Evolutionary conservation across 345 rosid species (phyloP), one percentile per base, ranked within the genome.

Genomic region (Cardamine chenopodiifolia): DNA sequence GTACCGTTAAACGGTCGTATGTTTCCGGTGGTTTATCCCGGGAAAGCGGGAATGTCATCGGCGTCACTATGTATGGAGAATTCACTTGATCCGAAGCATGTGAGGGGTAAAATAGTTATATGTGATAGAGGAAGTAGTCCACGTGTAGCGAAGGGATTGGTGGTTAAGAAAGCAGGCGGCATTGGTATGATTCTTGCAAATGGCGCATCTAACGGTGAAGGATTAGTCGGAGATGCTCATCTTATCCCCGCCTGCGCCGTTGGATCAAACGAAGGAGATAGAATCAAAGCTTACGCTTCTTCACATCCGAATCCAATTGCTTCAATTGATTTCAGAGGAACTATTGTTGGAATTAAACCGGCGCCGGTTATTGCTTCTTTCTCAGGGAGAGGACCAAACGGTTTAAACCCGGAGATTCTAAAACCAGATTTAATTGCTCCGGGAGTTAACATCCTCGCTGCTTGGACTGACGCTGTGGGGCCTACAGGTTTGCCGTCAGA

Each of bases 311-410:
- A 83, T 17, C 86, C 90, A 0, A 78, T 74, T 0, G 92, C 89
- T 0, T 88, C 98, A 0, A 86, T 93, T 15, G 80, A 85, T 76
- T 91, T 91, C 67, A 82, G 81, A 13, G 97, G 97, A 0, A 93
- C 97, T 0, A 74, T 85, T 4, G 66, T 91, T 4, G 90, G 98
- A 12, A 81, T 89, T 68, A 93, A 88, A 76, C 97, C 91, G 6
- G 91, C 97, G 5, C 94, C 92, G 0, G 85, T 93, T 1, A 86
- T 91, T 29, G 98, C 98, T 61, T 93, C 97, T 4, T 93, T 93
- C 81, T 88, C 92, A 0, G 92, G 84, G 7, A 74, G 89, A 42
- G 96, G 97, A 34, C 94, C 92, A 0, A 93, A 87, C 25, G 91
- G 90, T 13, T 58, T 93, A 70, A 88, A 83, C 76, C 91, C 91